Evolutionary conservation across 2,329 filamentous ascomycete genomes (phyloP), one percentile per base, ranked within the genome.

Genomic region (Stromatinia cepivora): DNA sequence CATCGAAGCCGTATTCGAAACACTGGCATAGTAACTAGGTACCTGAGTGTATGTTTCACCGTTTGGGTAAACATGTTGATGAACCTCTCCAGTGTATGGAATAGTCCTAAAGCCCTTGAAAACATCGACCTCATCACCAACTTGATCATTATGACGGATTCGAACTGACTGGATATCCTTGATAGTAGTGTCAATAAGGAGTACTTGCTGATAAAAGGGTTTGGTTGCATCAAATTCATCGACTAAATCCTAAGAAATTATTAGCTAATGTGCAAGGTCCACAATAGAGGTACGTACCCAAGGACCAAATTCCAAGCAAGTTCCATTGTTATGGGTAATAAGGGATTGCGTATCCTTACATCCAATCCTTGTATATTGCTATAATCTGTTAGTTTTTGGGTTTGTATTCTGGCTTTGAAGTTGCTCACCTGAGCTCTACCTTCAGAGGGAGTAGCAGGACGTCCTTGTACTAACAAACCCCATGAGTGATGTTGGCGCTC

Each of bases 391-490:
- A 58, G 53, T 31, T 25, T 28, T 13, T 52, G 10, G 2, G 20
- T 13, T 63, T 28, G 25, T 48, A 46, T n/a, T 11, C 39, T 42
- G 2, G 10, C 42, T 58, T 46, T 11, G 13, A 50, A 46, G 5
- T 66, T 3, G 17, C 56, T 67, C 74, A 76, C 75, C 45, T 76
- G 74, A 6, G 75, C 75, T 54, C 68, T 66, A 25, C 75, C 75
- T 25, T 77, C 75, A 9, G 68, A 72, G 8, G 75, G 75, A 7
- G 75, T 77, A 25, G 68, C 62, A 31, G 75, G 73, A 22, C 75
- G 65, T n/a, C 74, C 74, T 22, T 74, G 75, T 6, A 73, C 72
- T 28, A 68, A 71, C 5, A 76, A 36, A 13, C 75, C 75, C 75
- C 75, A 76, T 2, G 72, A 59, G 15, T 52, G 48, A 10, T 69